Base-by-base conservation (phyloP, 495 filamentous ascomycete genomes). In the Hypoxylon subgilvum region DNA sequence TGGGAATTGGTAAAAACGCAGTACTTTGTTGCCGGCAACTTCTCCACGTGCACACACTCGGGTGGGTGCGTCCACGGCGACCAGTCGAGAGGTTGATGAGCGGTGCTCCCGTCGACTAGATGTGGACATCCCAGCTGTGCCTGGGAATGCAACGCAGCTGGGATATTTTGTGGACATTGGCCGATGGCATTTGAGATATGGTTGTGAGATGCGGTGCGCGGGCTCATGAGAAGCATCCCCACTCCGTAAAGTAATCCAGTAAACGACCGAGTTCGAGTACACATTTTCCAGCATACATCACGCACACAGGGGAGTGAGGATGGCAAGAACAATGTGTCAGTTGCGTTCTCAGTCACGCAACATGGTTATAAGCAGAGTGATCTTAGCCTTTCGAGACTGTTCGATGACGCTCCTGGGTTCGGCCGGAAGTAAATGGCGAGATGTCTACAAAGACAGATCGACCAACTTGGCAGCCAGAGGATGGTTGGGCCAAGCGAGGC, bases 1-100 rank as follows among this genome's bases (percentile, higher is more conserved):
- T 40, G 67, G 0, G 71, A 68, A 52, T 77, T 73, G 19, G 63
- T 71, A 59, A 69, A 75, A 10, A 69, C 71, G 49, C 74, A 77
- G 43, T 70, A 76, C 27, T 63, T 65, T 2, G 52, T 30, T 6
- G 10, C 25, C 6, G 38, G 38, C 13, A 44, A 45, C 28, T 22
- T 51, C 21, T 53, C 53, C 18, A 44, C 50, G 1, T 66, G 18
- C 7, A 69, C 39, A 45, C 74, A 77, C 4, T 60, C 27, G 1
- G 72, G 73, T 4, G 43, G 60, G 45, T 73, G 70, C 10, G 69
- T 74, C 74, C 72, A 77, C 0, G 73, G 73, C 23, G 68, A 62
- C 65, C 65, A 72, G 46, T 61, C 52, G 8, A 67, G 41, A 1
- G 66, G 63, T 19, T 57, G 34, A 1, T 40, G 12, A 10, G 48